Conservation (phyloP, 192 early-diverging fungal genomes). For the Ambispora gerdemannii region DNA sequence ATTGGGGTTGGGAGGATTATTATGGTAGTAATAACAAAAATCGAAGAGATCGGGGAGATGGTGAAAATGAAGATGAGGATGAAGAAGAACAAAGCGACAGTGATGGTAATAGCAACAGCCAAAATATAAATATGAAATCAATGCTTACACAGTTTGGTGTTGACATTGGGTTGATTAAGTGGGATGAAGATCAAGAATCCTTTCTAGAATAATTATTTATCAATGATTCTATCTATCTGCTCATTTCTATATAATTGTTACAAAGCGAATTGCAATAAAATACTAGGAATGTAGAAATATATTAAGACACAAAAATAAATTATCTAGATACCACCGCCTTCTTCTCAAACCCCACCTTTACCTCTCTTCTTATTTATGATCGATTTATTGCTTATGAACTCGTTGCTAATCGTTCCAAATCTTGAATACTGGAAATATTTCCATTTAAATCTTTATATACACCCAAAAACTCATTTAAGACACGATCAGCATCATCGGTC, state of each 20-base stretch:
- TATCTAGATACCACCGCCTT: no score
- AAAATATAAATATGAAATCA: conserved; percentile 2
- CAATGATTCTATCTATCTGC: no score
- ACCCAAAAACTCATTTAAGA: conserved; percentile 6
- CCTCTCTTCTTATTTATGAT: no score
- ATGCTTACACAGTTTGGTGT: not conserved
- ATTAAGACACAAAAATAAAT: no score
- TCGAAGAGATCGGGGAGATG: not conserved
- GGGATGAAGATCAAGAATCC: conserved; percentile 2
- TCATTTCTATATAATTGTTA: no score
- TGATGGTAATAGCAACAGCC: not conserved
- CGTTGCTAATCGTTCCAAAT: not conserved
- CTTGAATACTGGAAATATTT: not conserved
- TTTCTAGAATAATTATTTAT: no score
- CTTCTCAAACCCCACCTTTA: no score
- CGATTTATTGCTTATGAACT: no score
- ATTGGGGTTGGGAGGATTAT: conserved; percentile 3
- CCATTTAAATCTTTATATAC: not conserved
- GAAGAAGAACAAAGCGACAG: not conserved
- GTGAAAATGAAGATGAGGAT: not conserved
- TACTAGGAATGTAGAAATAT: no score
- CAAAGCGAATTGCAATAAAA: no score
- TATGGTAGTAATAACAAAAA: not conserved
- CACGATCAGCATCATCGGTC: conserved; percentile 1
- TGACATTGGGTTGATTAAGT: not conserved